Evolutionary conservation across 441 rosid genomes (phyloP), one percentile per base, ranked within the genome.

Genomic region (Hura crepitans): DNA sequence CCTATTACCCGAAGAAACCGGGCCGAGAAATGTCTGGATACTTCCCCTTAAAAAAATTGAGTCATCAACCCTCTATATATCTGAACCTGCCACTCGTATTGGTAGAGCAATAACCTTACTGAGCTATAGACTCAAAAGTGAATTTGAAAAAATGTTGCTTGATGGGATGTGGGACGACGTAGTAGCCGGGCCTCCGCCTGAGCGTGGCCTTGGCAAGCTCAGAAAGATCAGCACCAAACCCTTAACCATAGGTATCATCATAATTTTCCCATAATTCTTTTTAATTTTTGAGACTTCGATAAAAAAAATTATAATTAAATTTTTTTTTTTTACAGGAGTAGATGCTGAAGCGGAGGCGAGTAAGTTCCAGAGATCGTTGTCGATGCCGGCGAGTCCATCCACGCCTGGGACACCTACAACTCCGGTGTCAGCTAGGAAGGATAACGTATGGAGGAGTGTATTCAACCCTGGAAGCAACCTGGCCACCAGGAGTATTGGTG

Each of bases 361-460:
- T 78, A 75, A 73, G 82, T 78, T 27, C 42, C 83, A 78, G 85
- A 82, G 85, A 61, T 81, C 86, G 9, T 0, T 82, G 20, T 78
- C 91, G 9, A 78, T 82, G 79, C 88, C 90, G 15, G 59, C 80
- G 4, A 82, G 71, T 59, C 88, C 91, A 0, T 62, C 81, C 22
- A 91, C 96, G 0, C 98, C 98, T 15, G 75, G 57, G 37, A 91
- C 96, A 13, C 96, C 91, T 2, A 64, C 81, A 39, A 81, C 87
- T 4, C 96, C 91, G n/a, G 69, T 54, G 37, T 83, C 90, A 5
- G 89, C 79, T 0, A 87, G 85, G 39, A 94, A 80, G 76, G 95
- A 89, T 7, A 94, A 92, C 86, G 97, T 94, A 60, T 92, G 99
- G 97, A 86, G 99, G 85, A 92, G 96, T 72, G 97, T 94, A 53